Evolutionary conservation across 2,329 filamentous ascomycete species (phyloP), one percentile per base, ranked within the genome.

Genomic region (Delphinella strobiligena): DNA sequence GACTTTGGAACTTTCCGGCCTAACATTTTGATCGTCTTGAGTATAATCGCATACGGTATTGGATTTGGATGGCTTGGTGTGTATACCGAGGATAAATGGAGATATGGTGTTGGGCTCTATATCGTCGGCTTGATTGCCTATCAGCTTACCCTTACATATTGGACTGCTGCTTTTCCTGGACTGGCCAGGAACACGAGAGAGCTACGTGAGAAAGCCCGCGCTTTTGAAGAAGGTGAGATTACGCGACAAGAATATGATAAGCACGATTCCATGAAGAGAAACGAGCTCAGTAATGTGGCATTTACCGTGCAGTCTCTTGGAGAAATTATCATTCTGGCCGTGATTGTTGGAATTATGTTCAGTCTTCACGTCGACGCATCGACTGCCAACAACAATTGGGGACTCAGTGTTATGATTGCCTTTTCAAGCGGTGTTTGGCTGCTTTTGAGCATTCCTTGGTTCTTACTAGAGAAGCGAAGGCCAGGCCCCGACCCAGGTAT

Each of bases 61-160:
- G 78, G 76, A 2, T 82, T 82, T 46, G 77, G 67, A 36, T 82
- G 78, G 75, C 56, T 82, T 2, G 77, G 75, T 15, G 75, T 82
- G 1, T 74, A 80, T 43, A 69, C 67, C 0, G 56, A 68, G 12
- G 61, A 66, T 3, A 64, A 77, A 51, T 83, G 79, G 79, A 64
- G 70, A 35, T 60, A 68, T 7, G 79, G 64, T 1, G 66, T 74
- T 0, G 78, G 69, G 0, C 54, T 83, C 12, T 82, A 82, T 53
- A 77, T 82, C 40, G 69, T 80, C 12, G 78, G 77, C 2, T 54
- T 81, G 31, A 76, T 82, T 45, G 70, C 71, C 1, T 82, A 81
- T 48, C 77, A 81, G 55, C 71, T 78, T 2, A 78, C 74, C 0
- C 61, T 81, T 36, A 81, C 78, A 0, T 82, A 80, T 54, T 82